Evolutionary conservation across 176 grass and related monocot genomes (phyloP).

Genomic region (Thinopyrum elongatum): DNA sequence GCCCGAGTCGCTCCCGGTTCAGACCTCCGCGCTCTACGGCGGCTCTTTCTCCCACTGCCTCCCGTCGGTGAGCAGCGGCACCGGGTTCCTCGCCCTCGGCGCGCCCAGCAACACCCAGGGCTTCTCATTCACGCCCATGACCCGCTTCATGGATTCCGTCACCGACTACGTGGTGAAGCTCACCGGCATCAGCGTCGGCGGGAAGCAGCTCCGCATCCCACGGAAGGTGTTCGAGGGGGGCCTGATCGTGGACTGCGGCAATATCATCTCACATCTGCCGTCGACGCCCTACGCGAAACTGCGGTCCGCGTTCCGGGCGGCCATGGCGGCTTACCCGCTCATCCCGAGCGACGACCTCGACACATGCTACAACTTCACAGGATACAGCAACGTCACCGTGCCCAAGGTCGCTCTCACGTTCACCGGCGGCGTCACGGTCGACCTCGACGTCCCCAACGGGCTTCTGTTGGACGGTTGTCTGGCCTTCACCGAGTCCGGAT

Average conservation of each 20-base stretch:
- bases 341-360: background rate
- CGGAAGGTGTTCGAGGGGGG: slow-evolving; percentile 30
- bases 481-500: slow-evolving; percentile 36
- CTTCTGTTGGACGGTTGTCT: slow-evolving; percentile 49
- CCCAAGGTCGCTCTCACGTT: slow-evolving; percentile 43
- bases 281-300: slow-evolving; percentile 43
- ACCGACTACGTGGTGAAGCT: slow-evolving; percentile 53
- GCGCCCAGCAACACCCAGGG: background rate
- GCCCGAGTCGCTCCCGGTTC: slow-evolving; percentile 30
- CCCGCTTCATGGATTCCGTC: background rate
- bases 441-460: slow-evolving; percentile 39
- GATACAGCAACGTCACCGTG: slow-evolving; percentile 30
- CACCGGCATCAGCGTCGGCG: slow-evolving; percentile 48
- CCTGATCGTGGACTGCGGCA: slow-evolving; percentile 66
- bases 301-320: slow-evolving; percentile 34
- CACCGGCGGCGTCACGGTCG: slow-evolving; percentile 31
- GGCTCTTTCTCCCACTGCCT: slow-evolving; percentile 59
- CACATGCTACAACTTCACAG: slow-evolving; percentile 62
- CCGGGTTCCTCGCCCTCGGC: slow-evolving; percentile 62
- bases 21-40: background rate
- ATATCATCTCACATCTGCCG: slow-evolving; percentile 45
- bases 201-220: slow-evolving; percentile 27
- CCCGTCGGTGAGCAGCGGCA: slow-evolving; percentile 36
- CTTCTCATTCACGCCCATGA: slow-evolving; percentile 45
- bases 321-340: slow-evolving; percentile 41